A percentile compares a stretch with the other conserved stretches of the same genome.
These are phyloP conservation scores for Creolimax fragrantissima DNA, from an alignment of 78 protist genomes.

Conservation along the genomic window DNA sequence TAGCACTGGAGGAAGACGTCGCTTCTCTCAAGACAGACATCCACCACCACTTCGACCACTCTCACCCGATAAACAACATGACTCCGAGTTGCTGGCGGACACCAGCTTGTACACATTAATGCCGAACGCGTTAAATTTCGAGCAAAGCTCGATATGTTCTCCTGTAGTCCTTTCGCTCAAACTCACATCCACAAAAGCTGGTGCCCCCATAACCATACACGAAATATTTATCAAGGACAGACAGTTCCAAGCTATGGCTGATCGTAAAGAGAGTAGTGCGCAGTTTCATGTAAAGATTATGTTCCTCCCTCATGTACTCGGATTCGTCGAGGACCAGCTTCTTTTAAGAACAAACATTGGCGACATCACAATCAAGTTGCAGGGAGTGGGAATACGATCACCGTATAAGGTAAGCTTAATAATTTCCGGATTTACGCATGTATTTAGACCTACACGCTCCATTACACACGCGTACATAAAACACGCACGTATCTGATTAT, in stretches of 20 bases:
- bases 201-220: background rate
- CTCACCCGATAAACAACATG: background rate
- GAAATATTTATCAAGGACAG: background rate
- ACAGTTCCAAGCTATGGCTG: background rate
- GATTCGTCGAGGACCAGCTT: background rate
- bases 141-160: background rate
- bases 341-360: background rate
- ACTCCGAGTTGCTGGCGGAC: background rate
- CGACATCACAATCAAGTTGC: background rate
- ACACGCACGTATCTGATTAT: too few species aligned
- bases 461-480: too few species aligned
- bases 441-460: too few species aligned
- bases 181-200: background rate
- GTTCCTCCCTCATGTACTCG: background rate
- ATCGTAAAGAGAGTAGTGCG: background rate
- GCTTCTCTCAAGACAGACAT: too few species aligned
- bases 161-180: background rate
- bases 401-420: background rate
- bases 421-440: too few species aligned
- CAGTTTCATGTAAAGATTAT: background rate
- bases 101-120: background rate
- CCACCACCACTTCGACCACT: too few species aligned
- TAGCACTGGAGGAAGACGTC: background rate
- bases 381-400: background rate
- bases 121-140: background rate